phyloP scores from a whole-genome alignment of 129 eudicot genomes.

The Helichrysum umbraculigerum region DNA sequence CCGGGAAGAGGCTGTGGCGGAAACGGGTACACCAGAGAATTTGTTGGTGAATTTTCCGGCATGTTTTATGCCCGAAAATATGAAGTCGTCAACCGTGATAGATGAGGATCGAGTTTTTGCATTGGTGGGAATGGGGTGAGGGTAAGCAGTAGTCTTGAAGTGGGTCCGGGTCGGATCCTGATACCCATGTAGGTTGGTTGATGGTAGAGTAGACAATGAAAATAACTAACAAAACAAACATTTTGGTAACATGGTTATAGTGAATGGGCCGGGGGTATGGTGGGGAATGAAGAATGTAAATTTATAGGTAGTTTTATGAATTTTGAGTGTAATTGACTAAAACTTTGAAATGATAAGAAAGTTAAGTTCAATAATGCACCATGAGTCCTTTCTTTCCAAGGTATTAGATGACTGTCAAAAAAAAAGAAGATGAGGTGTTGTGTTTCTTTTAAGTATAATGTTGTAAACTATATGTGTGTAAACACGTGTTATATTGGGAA shows the following conservation, averaged over 20 bases:
- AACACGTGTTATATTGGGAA: neutral
- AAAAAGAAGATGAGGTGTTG: too few relatives aligned
- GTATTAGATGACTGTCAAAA: neutral
- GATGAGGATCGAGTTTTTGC: constrained; percentile 72
- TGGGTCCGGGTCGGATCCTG: constrained; percentile 75
- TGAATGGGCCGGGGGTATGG: constrained; percentile 22
- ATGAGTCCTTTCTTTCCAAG: neutral
- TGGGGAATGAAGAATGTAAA: constrained; percentile 16
- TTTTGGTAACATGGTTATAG: constrained; percentile 42
- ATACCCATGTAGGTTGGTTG: constrained; percentile 21
- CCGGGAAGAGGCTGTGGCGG: constrained; percentile 63
- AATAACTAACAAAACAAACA: constrained; percentile 24
- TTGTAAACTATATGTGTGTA: neutral
- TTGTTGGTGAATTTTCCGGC: constrained; percentile 57
- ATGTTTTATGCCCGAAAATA: constrained; percentile 65
- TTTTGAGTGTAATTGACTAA: constrained; percentile 22
- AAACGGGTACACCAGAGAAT: constrained; percentile 66
- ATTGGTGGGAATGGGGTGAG: constrained; percentile 36
- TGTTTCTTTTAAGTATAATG: too few relatives aligned
- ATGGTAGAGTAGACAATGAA: constrained; percentile 33
- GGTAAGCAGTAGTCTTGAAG: constrained; percentile 75
- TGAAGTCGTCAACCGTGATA: constrained; percentile 59
- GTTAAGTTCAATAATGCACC: constrained; percentile 21
- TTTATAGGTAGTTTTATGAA: constrained; percentile 41
- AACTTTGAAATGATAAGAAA: constrained; percentile 11